Conservation (phyloP, 345 rosid species). For the Brassica rapa region DNA sequence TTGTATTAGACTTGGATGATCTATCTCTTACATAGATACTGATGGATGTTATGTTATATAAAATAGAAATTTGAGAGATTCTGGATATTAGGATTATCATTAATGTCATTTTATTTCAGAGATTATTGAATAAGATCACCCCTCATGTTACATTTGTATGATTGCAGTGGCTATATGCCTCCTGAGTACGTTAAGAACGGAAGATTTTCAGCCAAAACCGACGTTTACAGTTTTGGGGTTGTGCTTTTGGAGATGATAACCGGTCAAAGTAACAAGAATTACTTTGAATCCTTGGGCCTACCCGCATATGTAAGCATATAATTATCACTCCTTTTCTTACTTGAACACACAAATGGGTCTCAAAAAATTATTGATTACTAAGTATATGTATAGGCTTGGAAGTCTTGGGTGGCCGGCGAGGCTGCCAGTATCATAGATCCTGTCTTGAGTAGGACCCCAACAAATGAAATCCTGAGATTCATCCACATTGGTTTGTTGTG, state of each 20-base stretch:
- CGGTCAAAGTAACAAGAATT: constrained; percentile 48
- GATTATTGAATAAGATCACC: not conserved
- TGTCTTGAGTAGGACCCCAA: constrained; percentile 25
- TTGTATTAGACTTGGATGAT: not conserved
- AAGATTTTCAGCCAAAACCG: constrained; percentile 47
- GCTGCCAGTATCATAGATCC: constrained; percentile 51
- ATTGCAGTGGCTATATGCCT: constrained; percentile 56
- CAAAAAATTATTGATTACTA: not conserved
- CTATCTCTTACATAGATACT: not conserved
- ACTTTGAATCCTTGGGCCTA: constrained; percentile 14
- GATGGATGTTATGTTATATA: not conserved
- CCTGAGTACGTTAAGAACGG: constrained; percentile 47
- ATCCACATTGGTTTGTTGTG: constrained; percentile 56
- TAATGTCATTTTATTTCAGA: not conserved
- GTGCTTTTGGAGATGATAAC: constrained; percentile 51
- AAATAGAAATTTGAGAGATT: not conserved
- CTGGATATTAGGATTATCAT: not conserved
- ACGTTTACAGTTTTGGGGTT: constrained; percentile 54
- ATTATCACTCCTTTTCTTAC: not conserved
- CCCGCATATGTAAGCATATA: constrained; percentile 30
- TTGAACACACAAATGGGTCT: not conserved
- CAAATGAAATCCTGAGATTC: constrained; percentile 49
- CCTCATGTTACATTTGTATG: not conserved
- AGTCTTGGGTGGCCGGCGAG: constrained; percentile 49
- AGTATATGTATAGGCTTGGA: constrained; percentile 49